Evolutionary conservation across 169 alveolate genomes (phyloP).

Genomic region (Babesia divergens): DNA sequence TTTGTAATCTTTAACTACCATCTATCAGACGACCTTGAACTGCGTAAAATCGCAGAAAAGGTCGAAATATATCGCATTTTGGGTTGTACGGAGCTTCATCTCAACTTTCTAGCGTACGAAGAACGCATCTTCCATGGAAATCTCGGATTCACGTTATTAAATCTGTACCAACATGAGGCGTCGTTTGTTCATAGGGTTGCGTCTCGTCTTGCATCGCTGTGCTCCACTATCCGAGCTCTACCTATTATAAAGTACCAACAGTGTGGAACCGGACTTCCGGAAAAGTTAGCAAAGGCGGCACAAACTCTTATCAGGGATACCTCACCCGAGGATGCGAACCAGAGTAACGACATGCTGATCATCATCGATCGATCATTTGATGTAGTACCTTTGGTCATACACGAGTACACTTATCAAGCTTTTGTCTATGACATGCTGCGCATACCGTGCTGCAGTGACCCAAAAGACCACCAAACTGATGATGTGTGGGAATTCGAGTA

Average conservation of each 20-base stretch:
- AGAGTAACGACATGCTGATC: constrained; percentile 48
- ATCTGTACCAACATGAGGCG: constrained; percentile 18
- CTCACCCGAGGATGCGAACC: background rate
- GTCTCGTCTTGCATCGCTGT: constrained; percentile 36
- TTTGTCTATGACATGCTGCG: constrained; percentile 74
- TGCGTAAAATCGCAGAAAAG: constrained; percentile 63
- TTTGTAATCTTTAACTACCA: constrained; percentile 70
- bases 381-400: constrained; percentile 72
- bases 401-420: constrained; percentile 81
- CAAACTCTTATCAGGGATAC: constrained; percentile 2
- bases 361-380: constrained; percentile 77
- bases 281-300: constrained; percentile 24
- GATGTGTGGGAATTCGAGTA: constrained; percentile 56
- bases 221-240: constrained; percentile 7
- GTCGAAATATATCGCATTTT: constrained; percentile 52
- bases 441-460: constrained; percentile 42
- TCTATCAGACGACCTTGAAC: constrained; percentile 40
- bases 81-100: constrained; percentile 71
- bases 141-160: constrained; percentile 41
- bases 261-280: constrained; percentile 24
- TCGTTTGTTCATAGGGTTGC: constrained; percentile 10
- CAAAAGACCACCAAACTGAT: constrained; percentile 21
- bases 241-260: constrained; percentile 44
- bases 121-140: constrained; percentile 67
- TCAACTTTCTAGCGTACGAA: constrained; percentile 78